Evolutionary conservation across 345 rosid species (phyloP), one percentile per base, ranked within the genome.

Genomic region (Moricandia moricandioides): DNA sequence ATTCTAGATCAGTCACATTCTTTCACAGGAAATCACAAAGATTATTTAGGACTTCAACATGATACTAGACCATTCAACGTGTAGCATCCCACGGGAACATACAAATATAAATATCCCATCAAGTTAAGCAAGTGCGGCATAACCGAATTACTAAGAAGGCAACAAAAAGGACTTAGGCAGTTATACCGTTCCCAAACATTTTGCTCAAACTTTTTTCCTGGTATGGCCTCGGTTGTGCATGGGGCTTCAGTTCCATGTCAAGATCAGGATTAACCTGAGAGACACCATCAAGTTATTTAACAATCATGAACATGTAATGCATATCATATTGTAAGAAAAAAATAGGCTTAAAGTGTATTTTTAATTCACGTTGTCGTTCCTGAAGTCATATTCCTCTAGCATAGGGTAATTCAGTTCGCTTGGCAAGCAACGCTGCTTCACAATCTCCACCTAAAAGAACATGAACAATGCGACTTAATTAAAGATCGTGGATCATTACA

Each of bases 401-500:
- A 95, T 92, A 35, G 99, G 99, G 85, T 92, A 92, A 76, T 95
- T 95, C 75, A 92, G 82, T 63, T 92, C 98, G 86, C 88, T 89
- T n/a, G 99, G 96, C 87, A 95, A 83, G 88, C 99, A 95, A 8
- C 90, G 93, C 78, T 95, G 96, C 84, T 95, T 95, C 65, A 95
- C 97, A 82, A 86, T 90, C 84, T 95, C 98, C 73, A 95, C 99
- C 99, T 95, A 73, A 45, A 45, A 45, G 52, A 45, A n/a, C 7
- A 45, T 40, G 51, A 43, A 43, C 14, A 13, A 21, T 43, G 47
- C n/a, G 16, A 43, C 2, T 5, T 13, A 39, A 39, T 13, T 39
- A 39, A 39, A 39, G 45, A 39, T 39, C 45, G 3, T 13, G 12
- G 11, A 43, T 4, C 51, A 13, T 13, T 13, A 43, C 14, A 14